A percentile compares a stretch with the other conserved stretches of the same genome.
phyloP scores from a whole-genome alignment of 1,284 basidiomycete genomes.

The Caloboletus firmus region DNA sequence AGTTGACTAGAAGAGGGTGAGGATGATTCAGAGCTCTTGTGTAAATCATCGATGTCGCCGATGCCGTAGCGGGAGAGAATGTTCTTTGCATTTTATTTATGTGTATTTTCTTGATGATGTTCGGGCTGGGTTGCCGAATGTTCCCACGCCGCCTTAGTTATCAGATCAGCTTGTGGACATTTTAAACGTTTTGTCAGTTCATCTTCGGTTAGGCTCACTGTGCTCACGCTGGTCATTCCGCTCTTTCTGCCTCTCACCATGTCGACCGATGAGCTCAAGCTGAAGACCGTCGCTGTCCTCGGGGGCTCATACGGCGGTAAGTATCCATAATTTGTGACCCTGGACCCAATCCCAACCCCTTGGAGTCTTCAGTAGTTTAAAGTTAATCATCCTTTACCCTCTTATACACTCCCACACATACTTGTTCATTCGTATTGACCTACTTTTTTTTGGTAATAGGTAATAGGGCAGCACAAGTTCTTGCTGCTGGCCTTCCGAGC shows the following conservation, averaged over 20 bases:
- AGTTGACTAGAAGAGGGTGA: neutral
- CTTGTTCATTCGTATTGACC: neutral
- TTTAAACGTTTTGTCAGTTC: neutral
- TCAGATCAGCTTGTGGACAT: neutral
- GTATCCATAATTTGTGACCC: conserved; percentile 13
- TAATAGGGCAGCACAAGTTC: conserved; percentile 53
- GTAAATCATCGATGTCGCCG: neutral
- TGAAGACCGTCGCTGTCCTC: conserved; percentile 52
- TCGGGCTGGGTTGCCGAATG: neutral
- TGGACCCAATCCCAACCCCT: neutral
- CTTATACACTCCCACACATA: conserved; percentile 7
- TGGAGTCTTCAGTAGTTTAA: neutral
- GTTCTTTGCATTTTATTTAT: neutral
- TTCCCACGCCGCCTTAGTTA: conserved; percentile 2
- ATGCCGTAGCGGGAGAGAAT: neutral
- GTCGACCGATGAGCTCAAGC: neutral
- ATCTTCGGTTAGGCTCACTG: neutral
- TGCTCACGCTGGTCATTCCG: neutral
- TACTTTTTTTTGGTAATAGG: conserved; percentile 27
- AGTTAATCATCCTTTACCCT: neutral
- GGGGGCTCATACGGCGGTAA: conserved; percentile 62
- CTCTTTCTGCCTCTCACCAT: conserved; percentile 9
- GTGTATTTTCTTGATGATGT: neutral
- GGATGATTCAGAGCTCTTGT: neutral
- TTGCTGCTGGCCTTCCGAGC: conserved; percentile 55